Evolutionary conservation across 2,329 filamentous ascomycete species (phyloP).

Genomic region (Aspergillus tubingensis): DNA sequence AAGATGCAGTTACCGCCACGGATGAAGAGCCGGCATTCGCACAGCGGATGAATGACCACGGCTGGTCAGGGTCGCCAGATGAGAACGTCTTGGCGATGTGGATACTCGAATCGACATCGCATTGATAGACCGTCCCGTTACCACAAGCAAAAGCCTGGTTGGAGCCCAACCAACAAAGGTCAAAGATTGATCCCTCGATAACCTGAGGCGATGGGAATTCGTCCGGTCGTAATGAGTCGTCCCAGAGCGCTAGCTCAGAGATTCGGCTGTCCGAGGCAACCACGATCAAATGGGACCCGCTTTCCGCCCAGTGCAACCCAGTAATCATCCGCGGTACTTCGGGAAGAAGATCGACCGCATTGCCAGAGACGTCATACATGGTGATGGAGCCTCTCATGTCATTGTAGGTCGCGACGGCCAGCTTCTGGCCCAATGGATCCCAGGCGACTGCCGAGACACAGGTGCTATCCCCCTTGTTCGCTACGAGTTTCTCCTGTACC

Average conservation of each 20-base stretch:
- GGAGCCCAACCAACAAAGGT: conserved; percentile 45
- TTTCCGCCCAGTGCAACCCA: conserved; percentile 45
- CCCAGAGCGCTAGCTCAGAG: conserved; percentile 49
- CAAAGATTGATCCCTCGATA: conserved; percentile 44
- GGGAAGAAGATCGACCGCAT: conserved; percentile 48
- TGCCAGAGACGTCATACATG: conserved; percentile 48
- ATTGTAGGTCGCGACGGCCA: conserved; percentile 51
- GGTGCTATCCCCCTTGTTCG: conserved; percentile 34
- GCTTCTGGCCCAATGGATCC: conserved; percentile 46
- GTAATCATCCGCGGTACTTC: conserved; percentile 48
- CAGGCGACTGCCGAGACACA: conserved; percentile 50
- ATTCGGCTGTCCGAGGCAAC: conserved; percentile 46
- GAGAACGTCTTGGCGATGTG: conserved; percentile 38
- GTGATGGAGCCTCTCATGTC: conserved; percentile 46
- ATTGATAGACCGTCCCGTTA: conserved; percentile 43
- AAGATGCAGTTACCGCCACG: conserved; percentile 44
- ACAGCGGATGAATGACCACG: conserved; percentile 47
- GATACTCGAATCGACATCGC: conserved; percentile 41
- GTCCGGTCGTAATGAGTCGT: conserved; percentile 40
- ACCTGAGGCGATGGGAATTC: conserved; percentile 39
- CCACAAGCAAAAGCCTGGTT: conserved; percentile 44
- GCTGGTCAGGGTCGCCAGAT: conserved; percentile 30
- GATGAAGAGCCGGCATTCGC: conserved; percentile 29
- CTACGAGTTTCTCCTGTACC: conserved; percentile 39
- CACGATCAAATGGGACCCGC: conserved; percentile 43